A percentile compares a stretch with the other conserved stretches of the same genome.
Conservation (phyloP, 2,329 filamentous ascomycete species). For the Colletotrichum sp. region DNA sequence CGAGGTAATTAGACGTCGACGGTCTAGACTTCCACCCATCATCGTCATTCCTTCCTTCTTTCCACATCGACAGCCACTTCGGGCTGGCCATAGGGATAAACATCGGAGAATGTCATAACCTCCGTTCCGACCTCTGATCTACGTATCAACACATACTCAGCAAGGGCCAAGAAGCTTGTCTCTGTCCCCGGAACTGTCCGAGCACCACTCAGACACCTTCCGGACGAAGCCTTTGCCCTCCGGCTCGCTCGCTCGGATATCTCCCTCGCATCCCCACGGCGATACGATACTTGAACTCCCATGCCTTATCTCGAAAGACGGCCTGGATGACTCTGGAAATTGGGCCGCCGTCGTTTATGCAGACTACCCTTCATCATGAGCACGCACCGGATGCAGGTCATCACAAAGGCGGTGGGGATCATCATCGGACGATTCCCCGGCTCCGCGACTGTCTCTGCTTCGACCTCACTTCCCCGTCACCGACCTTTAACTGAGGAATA, state of each 20-base stretch:
- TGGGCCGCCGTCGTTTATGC: background rate
- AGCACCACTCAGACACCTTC: background rate
- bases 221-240: background rate
- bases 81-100: background rate
- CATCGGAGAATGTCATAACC: background rate
- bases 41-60: background rate
- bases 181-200: background rate
- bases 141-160: background rate
- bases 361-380: background rate
- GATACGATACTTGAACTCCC: background rate
- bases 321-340: background rate
- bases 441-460: background rate
- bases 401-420: background rate
- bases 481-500: too few relatives aligned
- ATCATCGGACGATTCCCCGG: background rate
- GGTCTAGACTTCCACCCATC: background rate
- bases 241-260: background rate
- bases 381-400: background rate
- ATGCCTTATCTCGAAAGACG: background rate
- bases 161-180: background rate
- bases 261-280: background rate
- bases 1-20: background rate
- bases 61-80: background rate
- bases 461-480: background rate
- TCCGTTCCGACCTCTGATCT: background rate